These are phyloP conservation scores for Graphiopsis chlorocephala DNA, from an alignment of 2,329 filamentous ascomycete genomes.

Conservation along the genomic window DNA sequence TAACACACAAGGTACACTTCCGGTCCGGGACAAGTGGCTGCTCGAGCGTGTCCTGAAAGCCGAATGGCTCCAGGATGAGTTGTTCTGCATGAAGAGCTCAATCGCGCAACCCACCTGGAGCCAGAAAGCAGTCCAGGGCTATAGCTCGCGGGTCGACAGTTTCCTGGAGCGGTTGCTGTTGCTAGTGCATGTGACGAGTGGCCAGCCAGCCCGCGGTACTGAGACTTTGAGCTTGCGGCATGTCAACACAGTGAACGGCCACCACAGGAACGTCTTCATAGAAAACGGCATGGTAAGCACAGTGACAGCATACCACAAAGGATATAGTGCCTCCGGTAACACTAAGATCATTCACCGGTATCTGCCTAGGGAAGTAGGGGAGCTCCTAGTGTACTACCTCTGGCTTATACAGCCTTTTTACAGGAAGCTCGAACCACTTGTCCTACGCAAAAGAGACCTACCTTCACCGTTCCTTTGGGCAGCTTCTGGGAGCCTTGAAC, in stretches of 20 bases:
- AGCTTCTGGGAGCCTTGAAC: neutral
- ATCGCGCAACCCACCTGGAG: neutral
- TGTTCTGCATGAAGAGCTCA: neutral
- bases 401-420: too few relatives aligned
- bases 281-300: constrained; percentile 20
- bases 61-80: neutral
- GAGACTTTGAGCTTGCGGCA: constrained; percentile 20
- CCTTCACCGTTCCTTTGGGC: neutral
- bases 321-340: constrained; percentile 17
- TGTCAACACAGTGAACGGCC: constrained; percentile 18
- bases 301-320: constrained; percentile 25
- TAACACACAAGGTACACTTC: neutral
- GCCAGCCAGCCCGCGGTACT: constrained; percentile 21
- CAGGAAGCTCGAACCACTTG: neutral
- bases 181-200: constrained; percentile 21
- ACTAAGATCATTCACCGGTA: too few relatives aligned
- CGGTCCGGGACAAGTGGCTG: neutral
- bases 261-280: constrained; percentile 20
- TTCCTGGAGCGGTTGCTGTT: constrained; percentile 20
- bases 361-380: too few relatives aligned
- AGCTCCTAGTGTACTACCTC: too few relatives aligned
- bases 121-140: neutral
- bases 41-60: neutral
- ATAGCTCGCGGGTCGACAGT: neutral
- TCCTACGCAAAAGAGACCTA: neutral